Percentiles rank a stretch among this genome's conserved stretches.
Evolutionary conservation across 2,329 filamentous ascomycete species (phyloP).

Genomic region (Trichoderma sp.): DNA sequence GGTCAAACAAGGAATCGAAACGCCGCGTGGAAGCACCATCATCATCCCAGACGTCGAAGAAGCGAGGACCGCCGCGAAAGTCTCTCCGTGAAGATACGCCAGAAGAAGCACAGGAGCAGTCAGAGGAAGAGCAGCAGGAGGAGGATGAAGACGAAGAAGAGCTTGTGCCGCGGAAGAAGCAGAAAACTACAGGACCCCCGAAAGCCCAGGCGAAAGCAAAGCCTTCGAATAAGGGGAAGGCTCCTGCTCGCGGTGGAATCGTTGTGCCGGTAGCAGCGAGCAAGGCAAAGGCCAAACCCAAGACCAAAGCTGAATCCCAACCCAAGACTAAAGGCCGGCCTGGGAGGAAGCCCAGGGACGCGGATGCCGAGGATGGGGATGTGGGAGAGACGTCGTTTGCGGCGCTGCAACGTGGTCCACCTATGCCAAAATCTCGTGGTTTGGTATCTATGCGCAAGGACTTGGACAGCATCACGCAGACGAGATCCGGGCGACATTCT

Average conservation of each 20-base stretch:
- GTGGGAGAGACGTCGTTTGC: slow-evolving; percentile 46
- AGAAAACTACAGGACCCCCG: slow-evolving; percentile 26
- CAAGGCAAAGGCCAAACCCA: slow-evolving; percentile 18
- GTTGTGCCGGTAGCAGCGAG: background rate
- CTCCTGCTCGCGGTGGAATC: background rate
- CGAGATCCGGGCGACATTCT: slow-evolving; percentile 74
- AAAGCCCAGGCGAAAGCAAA: slow-evolving; percentile 25
- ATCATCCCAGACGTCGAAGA: background rate
- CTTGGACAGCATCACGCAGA: slow-evolving; percentile 49
- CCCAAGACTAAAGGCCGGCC: slow-evolving; percentile 28
- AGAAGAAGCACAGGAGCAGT: slow-evolving; percentile 3
- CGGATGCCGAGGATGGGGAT: slow-evolving; percentile 36
- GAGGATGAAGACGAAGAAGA: slow-evolving; percentile 27
- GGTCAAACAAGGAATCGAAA: slow-evolving; percentile 19
- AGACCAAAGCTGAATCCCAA: slow-evolving; percentile 22
- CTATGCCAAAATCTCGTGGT: slow-evolving; percentile 53
- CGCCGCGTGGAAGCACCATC: background rate
- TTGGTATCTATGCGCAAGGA: slow-evolving; percentile 52
- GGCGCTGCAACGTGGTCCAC: slow-evolving; percentile 53
- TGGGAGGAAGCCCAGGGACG: slow-evolving; percentile 27
- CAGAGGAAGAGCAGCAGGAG: slow-evolving; percentile 23
- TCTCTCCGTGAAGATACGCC: background rate
- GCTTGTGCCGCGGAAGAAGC: slow-evolving; percentile 28
- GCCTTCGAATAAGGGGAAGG: slow-evolving; percentile 10
- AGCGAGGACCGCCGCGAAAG: slow-evolving; percentile 1